Conservation (phyloP, 2,329 filamentous ascomycete species). For the Macroventuria anomochaeta region DNA sequence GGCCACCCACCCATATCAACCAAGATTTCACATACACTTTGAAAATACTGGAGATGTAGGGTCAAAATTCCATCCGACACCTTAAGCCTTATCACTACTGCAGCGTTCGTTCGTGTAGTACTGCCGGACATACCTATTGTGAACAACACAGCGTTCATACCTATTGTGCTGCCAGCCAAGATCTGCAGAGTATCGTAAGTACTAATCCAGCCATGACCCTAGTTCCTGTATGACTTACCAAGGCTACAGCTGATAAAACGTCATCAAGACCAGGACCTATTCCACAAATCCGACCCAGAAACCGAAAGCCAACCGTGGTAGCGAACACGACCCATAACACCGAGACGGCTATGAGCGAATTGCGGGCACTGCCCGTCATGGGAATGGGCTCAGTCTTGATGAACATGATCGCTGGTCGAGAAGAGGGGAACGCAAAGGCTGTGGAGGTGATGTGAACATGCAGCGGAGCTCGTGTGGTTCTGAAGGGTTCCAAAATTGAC, state of each 20-base stretch:
- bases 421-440: constrained; percentile 5
- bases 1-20: neutral
- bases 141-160: constrained; percentile 26
- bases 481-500: neutral
- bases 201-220: neutral
- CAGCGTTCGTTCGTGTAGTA: no score
- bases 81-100: neutral
- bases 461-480: neutral
- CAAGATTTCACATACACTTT: constrained; percentile 16
- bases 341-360: constrained; percentile 30
- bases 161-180: constrained; percentile 26
- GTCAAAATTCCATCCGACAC: constrained; percentile 27
- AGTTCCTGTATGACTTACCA: constrained; percentile 9
- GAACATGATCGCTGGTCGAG: constrained; percentile 13
- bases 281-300: constrained; percentile 23
- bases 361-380: constrained; percentile 25
- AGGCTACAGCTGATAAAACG: constrained; percentile 21
- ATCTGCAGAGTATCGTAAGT: constrained; percentile 14
- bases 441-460: constrained; percentile 6
- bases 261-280: constrained; percentile 30
- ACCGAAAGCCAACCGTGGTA: constrained; percentile 20
- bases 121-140: constrained; percentile 25
- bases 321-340: constrained; percentile 27
- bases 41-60: constrained; percentile 16
- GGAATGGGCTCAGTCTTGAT: constrained; percentile 18